Conservation (phyloP, 2,329 filamentous ascomycete species). For the Ascochyta lentis region DNA sequence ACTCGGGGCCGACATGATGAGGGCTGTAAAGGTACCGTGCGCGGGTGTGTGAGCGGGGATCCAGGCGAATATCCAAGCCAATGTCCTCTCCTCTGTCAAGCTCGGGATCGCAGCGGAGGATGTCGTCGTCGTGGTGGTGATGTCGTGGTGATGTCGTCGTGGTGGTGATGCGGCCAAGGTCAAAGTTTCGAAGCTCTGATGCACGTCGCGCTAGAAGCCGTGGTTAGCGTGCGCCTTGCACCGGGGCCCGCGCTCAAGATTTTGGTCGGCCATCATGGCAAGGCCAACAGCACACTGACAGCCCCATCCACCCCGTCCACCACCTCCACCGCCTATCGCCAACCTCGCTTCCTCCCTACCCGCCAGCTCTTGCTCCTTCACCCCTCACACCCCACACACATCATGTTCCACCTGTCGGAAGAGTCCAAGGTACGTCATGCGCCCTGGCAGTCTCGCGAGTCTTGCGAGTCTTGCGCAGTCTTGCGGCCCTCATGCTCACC, state of each 20-base stretch:
- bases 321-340: conserved; percentile 14
- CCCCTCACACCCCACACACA: conserved; percentile 27
- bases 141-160: neutral
- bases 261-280: conserved; percentile 28
- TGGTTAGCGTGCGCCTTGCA: conserved; percentile 17
- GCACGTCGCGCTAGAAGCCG: conserved; percentile 12
- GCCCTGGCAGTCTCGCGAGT: neutral
- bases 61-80: too few relatives aligned
- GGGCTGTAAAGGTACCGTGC: neutral
- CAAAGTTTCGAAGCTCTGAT: conserved; percentile 34
- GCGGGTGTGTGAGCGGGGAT: too few relatives aligned
- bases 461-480: too few relatives aligned
- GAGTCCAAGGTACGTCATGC: conserved; percentile 81
- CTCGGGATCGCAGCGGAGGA: too few relatives aligned
- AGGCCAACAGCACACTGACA: conserved; percentile 2
- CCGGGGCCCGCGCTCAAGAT: conserved; percentile 21
- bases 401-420: conserved; percentile 77
- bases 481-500: conserved; percentile 18
- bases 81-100: too few relatives aligned
- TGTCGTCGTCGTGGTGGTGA: neutral
- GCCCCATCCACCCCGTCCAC: neutral
- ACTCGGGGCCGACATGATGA: conserved; percentile 64
- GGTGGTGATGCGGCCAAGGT: neutral
- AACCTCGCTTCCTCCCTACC: conserved; percentile 5
- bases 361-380: neutral